Percentiles rank a stretch among this genome's conserved stretches.
phyloP scores from a whole-genome alignment of 768 basidiomycete species.

The Rickenella mellea region DNA sequence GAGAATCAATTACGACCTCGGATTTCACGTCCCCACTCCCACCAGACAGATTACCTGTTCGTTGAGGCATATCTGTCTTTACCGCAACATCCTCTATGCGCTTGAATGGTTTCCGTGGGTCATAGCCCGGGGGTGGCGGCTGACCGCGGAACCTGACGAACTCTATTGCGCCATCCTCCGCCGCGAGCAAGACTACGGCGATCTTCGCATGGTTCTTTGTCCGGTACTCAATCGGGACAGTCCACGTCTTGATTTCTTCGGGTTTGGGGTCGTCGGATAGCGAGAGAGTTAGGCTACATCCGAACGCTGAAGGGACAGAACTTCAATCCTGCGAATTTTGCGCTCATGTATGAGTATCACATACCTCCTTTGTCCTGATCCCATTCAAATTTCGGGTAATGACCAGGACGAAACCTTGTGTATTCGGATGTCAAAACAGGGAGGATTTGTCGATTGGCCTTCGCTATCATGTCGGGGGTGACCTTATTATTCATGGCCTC shows the following conservation, averaged over 20 bases:
- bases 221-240: conserved; percentile 39
- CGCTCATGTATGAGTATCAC: conserved; percentile 3
- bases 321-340: neutral
- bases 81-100: conserved; percentile 9
- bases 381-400: conserved; percentile 31
- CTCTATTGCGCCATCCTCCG: conserved; percentile 47
- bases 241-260: conserved; percentile 33
- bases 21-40: neutral
- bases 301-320: conserved; percentile 35
- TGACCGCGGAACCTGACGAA: conserved; percentile 46
- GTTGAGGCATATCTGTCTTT: neutral
- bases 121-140: conserved; percentile 31
- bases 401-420: conserved; percentile 27
- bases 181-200: conserved; percentile 44
- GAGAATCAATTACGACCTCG: neutral
- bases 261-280: conserved; percentile 22
- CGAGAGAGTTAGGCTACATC: conserved; percentile 38
- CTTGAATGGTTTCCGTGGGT: conserved; percentile 20
- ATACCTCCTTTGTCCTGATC: conserved; percentile 43
- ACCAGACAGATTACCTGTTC: neutral
- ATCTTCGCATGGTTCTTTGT: conserved; percentile 53
- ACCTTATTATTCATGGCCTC: conserved; percentile 35
- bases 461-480: conserved; percentile 32
- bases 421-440: conserved; percentile 38
- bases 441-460: conserved; percentile 35